Base-by-base conservation (phyloP, 106 monocot genomes). In the Amphibolis antarctica region DNA sequence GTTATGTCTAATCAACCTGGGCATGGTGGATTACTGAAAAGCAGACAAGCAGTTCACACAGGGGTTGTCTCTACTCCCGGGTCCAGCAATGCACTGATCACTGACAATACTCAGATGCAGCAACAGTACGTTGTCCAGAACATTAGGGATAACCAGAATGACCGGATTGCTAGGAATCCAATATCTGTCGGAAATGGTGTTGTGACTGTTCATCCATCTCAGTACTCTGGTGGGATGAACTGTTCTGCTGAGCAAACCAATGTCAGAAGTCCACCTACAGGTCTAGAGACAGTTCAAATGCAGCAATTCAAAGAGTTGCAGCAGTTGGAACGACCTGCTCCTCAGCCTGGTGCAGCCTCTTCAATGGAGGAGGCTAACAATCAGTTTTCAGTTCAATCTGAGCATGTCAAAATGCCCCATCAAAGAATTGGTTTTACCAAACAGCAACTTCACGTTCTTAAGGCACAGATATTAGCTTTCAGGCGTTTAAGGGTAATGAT, bases 391-490 rank as follows among this genome's bases (percentile, higher is more conserved):
- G 59, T 75, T 65, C 71, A 67, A 26, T 44, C 69, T 67, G 71
- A 69, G 44, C 22, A 60, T 47, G 23, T 30, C 28, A 78, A 77
- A 50, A 49, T 64, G 25, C 69, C 63, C 48, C 63, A 78, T 14
- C 78, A 76, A 62, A 63, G 14, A 18, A 51, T 73, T 74, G 87
- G 87, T 19, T 98, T 98, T 72, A 91, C 91, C 4, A 88, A 91
- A 70, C 80, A 85, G 23, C 98, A 98, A 55, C 81, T 91, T 74
- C 79, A 85, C 79, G 91, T 98, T 70, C 85, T 91, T 9, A 98
- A 98, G 81, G 98, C 91, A 65, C 98, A 98, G 65, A 91, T 98
- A 72, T 77, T 91, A 64, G 98, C 98, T 55, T 98, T 98, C 71
- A 78, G 91, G 66, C 80, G 91, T 64, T 28, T 91, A 42, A 98